Percentiles rank a stretch among this genome's conserved stretches.
These are phyloP conservation scores for Magnusiomyces starmeri DNA, from an alignment of 1,139 yeast genomes.

Conservation along the genomic window DNA sequence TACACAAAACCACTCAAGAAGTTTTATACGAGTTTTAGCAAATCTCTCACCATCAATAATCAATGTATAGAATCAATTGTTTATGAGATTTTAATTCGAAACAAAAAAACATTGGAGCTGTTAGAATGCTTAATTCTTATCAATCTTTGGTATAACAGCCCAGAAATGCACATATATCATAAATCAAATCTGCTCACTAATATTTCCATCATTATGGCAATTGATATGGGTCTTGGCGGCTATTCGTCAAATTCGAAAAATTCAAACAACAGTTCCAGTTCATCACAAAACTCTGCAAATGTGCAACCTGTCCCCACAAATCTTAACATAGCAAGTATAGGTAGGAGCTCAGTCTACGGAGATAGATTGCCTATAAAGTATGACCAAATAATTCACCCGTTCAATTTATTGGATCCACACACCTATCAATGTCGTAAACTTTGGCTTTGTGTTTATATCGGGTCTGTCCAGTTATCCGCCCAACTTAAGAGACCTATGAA, in stretches of 20 bases:
- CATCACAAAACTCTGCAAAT: background rate
- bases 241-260: background rate
- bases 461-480: constrained; percentile 28
- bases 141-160: constrained; percentile 74
- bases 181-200: constrained; percentile 64
- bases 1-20: constrained; percentile 2
- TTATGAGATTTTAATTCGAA: constrained; percentile 57
- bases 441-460: constrained; percentile 29
- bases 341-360: no score
- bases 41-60: constrained; percentile 1
- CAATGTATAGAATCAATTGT: constrained; percentile 40
- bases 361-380: constrained; percentile 13
- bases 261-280: constrained; percentile 4
- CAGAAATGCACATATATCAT: constrained; percentile 72
- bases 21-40: background rate
- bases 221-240: constrained; percentile 63
- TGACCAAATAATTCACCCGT: constrained; percentile 34
- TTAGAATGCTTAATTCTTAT: constrained; percentile 54
- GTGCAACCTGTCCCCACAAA: background rate
- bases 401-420: constrained; percentile 32
- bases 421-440: constrained; percentile 32
- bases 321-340: constrained; percentile 19
- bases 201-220: constrained; percentile 60
- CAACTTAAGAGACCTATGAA: constrained; percentile 27
- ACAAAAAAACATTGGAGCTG: constrained; percentile 62